Percentiles rank a stretch among this genome's conserved stretches.
These are phyloP conservation scores for Marasmius tenuissimus DNA, from an alignment of 1,284 basidiomycete genomes.

Conservation along the genomic window DNA sequence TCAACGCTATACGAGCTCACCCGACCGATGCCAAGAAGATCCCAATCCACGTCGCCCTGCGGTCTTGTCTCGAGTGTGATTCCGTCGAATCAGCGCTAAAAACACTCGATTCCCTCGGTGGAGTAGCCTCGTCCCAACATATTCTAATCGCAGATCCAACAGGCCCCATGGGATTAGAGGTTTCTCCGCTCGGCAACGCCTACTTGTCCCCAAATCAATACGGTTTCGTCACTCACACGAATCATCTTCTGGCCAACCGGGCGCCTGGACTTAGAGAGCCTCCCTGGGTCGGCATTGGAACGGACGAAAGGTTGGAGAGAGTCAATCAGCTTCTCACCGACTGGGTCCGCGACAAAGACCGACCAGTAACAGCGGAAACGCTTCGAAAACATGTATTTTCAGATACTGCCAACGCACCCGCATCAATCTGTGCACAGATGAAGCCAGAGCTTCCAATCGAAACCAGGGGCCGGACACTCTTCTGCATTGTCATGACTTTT, in stretches of 20 bases:
- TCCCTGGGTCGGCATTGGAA: conserved; percentile 12
- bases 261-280: conserved; percentile 8
- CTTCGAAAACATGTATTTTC: conserved; percentile 11
- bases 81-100: conserved; percentile 12
- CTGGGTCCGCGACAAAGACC: not conserved
- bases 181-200: conserved; percentile 14
- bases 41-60: conserved; percentile 17
- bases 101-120: conserved; percentile 8
- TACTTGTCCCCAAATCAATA: conserved; percentile 3
- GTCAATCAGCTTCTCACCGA: conserved; percentile 9
- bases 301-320: conserved; percentile 14
- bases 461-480: conserved; percentile 14
- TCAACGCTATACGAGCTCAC: conserved; percentile 18
- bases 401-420: conserved; percentile 13
- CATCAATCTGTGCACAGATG: conserved; percentile 15
- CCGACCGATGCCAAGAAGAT: conserved; percentile 14
- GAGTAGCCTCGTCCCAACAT: conserved; percentile 16
- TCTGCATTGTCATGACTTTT: conserved; percentile 15
- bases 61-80: conserved; percentile 12
- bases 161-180: conserved; percentile 14
- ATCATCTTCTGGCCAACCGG: conserved; percentile 15
- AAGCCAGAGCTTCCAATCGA: conserved; percentile 9
- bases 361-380: not conserved
- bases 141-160: conserved; percentile 15
- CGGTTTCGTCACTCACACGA: conserved; percentile 16